These are phyloP conservation scores for Helicostylum pulchrum DNA, from an alignment of 192 early-diverging fungal genomes.

Conservation along the genomic window DNA sequence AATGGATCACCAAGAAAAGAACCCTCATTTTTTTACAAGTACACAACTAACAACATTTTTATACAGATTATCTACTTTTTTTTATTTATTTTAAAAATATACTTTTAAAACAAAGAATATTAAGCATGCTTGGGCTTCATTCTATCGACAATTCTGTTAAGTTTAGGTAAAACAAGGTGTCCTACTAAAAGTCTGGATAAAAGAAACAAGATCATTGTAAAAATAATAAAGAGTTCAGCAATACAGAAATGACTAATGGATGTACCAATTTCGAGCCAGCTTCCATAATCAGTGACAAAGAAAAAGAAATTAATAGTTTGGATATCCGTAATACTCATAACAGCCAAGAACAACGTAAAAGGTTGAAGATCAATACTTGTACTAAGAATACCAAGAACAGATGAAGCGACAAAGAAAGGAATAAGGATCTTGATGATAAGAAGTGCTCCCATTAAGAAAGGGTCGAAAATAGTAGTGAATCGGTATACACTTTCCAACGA, in stretches of 20 bases:
- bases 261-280: slow-evolving; percentile 96
- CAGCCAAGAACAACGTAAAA: slow-evolving; percentile 83
- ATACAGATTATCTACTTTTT: too few species aligned
- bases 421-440: slow-evolving; percentile 87
- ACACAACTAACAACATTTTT: too few species aligned
- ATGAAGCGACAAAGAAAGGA: slow-evolving; percentile 91
- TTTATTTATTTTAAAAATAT: too few species aligned
- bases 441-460: slow-evolving; percentile 84
- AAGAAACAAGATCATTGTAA: slow-evolving; percentile 84
- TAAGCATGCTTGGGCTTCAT: background rate
- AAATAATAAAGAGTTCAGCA: slow-evolving; percentile 86
- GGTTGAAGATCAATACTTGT: slow-evolving; percentile 76
- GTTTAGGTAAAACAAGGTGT: slow-evolving; percentile 19
- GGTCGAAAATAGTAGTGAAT: slow-evolving; percentile 85
- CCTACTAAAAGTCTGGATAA: slow-evolving; percentile 64
- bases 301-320: slow-evolving; percentile 98
- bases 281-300: slow-evolving; percentile 85
- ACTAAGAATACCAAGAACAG: slow-evolving; percentile 76
- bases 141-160: slow-evolving; percentile 1
- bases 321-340: slow-evolving; percentile 84
- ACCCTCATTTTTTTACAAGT: too few species aligned
- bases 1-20: too few species aligned
- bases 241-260: slow-evolving; percentile 96
- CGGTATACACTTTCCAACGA: slow-evolving; percentile 86
- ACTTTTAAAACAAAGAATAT: too few species aligned